Base-by-base conservation (phyloP, 768 basidiomycete genomes). In the Leccinellum rugosiceps region DNA sequence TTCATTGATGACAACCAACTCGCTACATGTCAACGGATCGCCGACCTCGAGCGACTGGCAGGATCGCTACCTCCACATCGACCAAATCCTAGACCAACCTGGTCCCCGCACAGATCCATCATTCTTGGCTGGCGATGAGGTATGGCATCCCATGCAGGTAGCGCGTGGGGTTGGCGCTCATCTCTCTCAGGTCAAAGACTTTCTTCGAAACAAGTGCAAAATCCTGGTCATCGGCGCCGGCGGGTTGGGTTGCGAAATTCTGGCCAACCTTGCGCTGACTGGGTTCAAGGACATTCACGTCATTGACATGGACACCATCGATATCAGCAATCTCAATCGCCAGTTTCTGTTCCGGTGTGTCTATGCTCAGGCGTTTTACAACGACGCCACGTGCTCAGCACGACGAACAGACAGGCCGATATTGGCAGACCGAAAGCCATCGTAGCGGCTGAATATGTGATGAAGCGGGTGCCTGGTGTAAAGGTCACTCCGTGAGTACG, bases 221-320 rank as follows among this genome's bases (percentile, higher is more conserved):
- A 89, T 98, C 64, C 83, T 98, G 44, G 96, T 98, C 62, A 98
- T 99, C 66, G 97, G 97, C 31, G 97, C 97, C 28, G 97, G 97
- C 32, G 97, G 97, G 55, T 78, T 99, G 43, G 97, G 97, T 11
- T 99, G 90, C 74, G 97, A 99, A 79, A 98, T 98, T 63, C 80
- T 99, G 43, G 91, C 95, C 58, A 97, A 98, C 74, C 83, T 99
- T 50, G 96, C 97, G 23, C 75, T 98, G 63, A 90, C 92, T 46
- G 97, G 97, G 25, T 99, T 98, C 85, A 92, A 90, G 74, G 92
- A 98, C 68, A 97, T 98, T 63, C 94, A 98, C 78, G 95, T 99
- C 59, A 98, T 99, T 70, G 97, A 99, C 79, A 98, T 99, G 95
- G 96, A 99, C 79, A 98, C 96, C 15, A 99, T 98, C 71, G 96